phyloP scores from a whole-genome alignment of 2,329 filamentous ascomycete genomes.

The Aspergillus melleus region DNA sequence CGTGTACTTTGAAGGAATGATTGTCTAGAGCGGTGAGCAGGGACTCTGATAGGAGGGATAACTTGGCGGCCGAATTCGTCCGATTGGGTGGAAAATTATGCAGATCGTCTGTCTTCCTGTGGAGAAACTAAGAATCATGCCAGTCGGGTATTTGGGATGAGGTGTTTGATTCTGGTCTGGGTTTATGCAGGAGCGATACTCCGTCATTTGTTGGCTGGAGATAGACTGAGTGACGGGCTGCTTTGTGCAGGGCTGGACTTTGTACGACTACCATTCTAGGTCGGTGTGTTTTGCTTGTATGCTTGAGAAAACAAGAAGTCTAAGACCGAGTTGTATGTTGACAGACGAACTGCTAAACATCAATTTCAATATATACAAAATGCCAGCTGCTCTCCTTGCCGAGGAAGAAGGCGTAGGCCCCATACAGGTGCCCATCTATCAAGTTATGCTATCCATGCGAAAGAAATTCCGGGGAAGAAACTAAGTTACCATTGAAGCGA shows the following conservation, averaged over 20 bases:
- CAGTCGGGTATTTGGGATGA: too few relatives aligned
- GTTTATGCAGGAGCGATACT: too few relatives aligned
- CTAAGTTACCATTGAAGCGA: neutral
- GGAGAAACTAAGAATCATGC: neutral
- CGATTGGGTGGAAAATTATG: slow-evolving; percentile 21
- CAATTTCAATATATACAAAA: slow-evolving; percentile 4
- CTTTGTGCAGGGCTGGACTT: too few relatives aligned
- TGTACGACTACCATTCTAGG: too few relatives aligned
- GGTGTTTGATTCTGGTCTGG: too few relatives aligned
- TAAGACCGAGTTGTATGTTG: neutral
- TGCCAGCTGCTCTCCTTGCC: neutral
- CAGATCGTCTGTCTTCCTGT: neutral
- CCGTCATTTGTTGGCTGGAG: neutral
- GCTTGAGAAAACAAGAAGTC: neutral
- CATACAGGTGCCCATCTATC: neutral
- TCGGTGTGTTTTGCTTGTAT: too few relatives aligned
- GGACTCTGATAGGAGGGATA: slow-evolving; percentile 20
- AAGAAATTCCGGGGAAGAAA: neutral
- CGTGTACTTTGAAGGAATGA: too few relatives aligned
- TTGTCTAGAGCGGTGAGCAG: too few relatives aligned
- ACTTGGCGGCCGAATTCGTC: slow-evolving; percentile 6
- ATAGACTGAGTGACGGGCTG: too few relatives aligned
- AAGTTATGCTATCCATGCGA: neutral
- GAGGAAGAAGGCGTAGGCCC: neutral
- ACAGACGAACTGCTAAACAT: neutral